phyloP scores from a whole-genome alignment of 2,329 filamentous ascomycete genomes.

The Sarocladium brachiariae region DNA sequence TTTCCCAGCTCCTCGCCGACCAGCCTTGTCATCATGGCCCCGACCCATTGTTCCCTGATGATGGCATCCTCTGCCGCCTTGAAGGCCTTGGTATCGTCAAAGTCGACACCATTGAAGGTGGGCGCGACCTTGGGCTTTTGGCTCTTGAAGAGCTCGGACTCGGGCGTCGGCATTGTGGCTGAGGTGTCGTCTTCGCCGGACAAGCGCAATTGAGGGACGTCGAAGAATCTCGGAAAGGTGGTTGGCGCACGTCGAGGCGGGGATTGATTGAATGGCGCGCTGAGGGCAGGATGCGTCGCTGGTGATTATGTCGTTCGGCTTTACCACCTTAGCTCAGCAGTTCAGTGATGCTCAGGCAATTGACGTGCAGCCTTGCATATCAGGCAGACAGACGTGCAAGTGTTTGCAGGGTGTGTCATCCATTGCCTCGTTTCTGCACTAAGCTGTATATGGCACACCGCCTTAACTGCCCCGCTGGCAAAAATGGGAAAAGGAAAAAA shows the following conservation, averaged over 20 bases:
- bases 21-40: constrained; percentile 79
- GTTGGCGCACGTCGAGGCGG: neutral
- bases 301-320: neutral
- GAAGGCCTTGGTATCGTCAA: constrained; percentile 71
- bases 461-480: constrained; percentile 26
- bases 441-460: constrained; percentile 23
- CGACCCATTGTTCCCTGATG: constrained; percentile 82
- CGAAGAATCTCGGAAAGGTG: neutral
- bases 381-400: constrained; percentile 1
- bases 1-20: constrained; percentile 78
- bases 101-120: constrained; percentile 82
- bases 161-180: constrained; percentile 67
- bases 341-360: constrained; percentile 3
- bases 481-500: constrained; percentile 25
- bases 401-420: too few relatives aligned
- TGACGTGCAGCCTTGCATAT: constrained; percentile 9
- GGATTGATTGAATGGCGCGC: neutral
- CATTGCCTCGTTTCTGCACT: neutral
- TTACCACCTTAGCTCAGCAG: neutral
- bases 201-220: neutral
- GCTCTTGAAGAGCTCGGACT: constrained; percentile 74
- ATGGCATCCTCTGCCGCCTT: constrained; percentile 80
- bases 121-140: constrained; percentile 77
- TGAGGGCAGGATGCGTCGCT: neutral
- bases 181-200: neutral